Conservation (phyloP, 257 asterid species). For the Avicennia marina region DNA sequence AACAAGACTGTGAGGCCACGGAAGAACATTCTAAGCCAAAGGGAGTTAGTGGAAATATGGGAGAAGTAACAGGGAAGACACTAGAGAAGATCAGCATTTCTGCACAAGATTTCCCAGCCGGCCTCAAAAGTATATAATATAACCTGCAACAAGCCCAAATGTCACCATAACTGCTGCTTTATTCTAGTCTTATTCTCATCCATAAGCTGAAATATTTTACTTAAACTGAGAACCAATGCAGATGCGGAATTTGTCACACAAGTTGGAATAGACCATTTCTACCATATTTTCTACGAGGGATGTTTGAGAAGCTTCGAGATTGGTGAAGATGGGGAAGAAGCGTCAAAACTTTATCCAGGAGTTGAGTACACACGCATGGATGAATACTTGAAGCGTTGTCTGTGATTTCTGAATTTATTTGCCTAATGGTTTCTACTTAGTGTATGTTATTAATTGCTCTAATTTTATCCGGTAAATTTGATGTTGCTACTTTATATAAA, state of each 20-base stretch:
- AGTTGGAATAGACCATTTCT: conserved; percentile 74
- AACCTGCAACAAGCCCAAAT: too few species aligned
- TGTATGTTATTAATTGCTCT: too few species aligned
- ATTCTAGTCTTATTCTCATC: too few species aligned
- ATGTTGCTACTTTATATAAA: too few species aligned
- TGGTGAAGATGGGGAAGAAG: conserved; percentile 66
- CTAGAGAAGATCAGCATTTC: conserved; percentile 47
- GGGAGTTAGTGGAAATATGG: conserved; percentile 55
- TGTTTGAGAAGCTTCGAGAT: conserved; percentile 71
- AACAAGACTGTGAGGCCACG: conserved; percentile 74
- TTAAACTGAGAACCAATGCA: conserved; percentile 20
- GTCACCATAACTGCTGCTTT: too few species aligned
- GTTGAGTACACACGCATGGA: conserved; percentile 54
- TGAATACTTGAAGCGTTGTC: conserved; percentile 47
- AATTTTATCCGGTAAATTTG: too few species aligned
- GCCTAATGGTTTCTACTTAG: too few species aligned
- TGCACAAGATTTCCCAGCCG: conserved; percentile 49
- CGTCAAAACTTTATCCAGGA: conserved; percentile 69
- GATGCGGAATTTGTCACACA: conserved; percentile 44
- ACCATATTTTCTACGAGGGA: conserved; percentile 75
- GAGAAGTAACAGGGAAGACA: conserved; percentile 48
- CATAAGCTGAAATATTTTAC: neutral
- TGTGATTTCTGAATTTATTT: too few species aligned
- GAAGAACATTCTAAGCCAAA: conserved; percentile 54
- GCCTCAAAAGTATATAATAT: conserved; percentile 36